These are phyloP conservation scores for Gymnopilus dilepis DNA, from an alignment of 768 basidiomycete species.

Conservation along the genomic window DNA sequence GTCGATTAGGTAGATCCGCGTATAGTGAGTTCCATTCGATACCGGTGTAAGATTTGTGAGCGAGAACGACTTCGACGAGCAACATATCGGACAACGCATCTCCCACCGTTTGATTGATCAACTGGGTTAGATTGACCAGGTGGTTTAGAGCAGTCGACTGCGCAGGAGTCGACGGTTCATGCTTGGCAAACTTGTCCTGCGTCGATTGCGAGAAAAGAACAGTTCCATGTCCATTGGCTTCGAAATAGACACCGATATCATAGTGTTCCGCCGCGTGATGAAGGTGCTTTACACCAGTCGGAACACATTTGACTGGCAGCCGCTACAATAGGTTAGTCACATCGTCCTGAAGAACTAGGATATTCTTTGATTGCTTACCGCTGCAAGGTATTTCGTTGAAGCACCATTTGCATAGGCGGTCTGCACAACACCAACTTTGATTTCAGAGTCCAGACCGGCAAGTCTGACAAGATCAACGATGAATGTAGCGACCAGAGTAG, in stretches of 20 bases:
- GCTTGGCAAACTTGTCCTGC: constrained; percentile 58
- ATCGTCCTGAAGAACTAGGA: background rate
- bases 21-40: constrained; percentile 94
- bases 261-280: constrained; percentile 97
- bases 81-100: constrained; percentile 97
- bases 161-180: constrained; percentile 81
- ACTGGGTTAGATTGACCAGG: constrained; percentile 73
- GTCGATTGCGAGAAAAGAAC: constrained; percentile 89
- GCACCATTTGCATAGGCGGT: constrained; percentile 99
- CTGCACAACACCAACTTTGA: constrained; percentile 95
- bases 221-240: constrained; percentile 98
- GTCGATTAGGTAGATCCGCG: constrained; percentile 90
- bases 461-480: constrained; percentile 88
- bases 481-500: constrained; percentile 90
- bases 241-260: constrained; percentile 98
- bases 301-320: constrained; percentile 91
- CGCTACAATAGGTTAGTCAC: constrained; percentile 54
- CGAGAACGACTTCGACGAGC: constrained; percentile 90
- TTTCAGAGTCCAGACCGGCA: constrained; percentile 75
- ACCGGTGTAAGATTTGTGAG: constrained; percentile 85
- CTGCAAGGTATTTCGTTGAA: constrained; percentile 89
- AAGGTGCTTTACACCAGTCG: constrained; percentile 97
- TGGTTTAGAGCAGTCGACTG: constrained; percentile 82
- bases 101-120: constrained; percentile 98
- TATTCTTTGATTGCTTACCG: constrained; percentile 50